These are phyloP conservation scores for Hydnomerulius pinastri DNA, from an alignment of 768 basidiomycete species.

Conservation along the genomic window DNA sequence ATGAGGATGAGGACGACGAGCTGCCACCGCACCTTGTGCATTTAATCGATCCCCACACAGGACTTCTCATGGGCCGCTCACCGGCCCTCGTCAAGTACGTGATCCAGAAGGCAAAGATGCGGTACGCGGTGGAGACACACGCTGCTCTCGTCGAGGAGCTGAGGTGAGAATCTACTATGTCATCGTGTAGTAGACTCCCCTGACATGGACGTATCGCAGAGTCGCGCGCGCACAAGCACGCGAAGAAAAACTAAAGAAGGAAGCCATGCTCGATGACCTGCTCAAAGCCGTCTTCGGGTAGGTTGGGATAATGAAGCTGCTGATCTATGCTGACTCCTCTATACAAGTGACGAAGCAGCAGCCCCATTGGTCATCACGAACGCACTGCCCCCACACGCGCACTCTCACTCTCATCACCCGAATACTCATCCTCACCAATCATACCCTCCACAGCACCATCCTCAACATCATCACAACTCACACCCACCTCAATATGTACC, in stretches of 20 bases:
- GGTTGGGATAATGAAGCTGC: constrained; percentile 19
- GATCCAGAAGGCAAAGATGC: constrained; percentile 69
- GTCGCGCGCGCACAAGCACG: constrained; percentile 51
- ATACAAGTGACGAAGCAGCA: constrained; percentile 28
- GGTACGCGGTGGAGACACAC: constrained; percentile 68
- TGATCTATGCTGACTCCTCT: neutral
- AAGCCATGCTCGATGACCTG: constrained; percentile 57
- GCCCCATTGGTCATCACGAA: constrained; percentile 15
- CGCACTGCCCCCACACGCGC: constrained; percentile 4
- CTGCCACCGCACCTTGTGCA: constrained; percentile 56
- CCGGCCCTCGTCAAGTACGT: constrained; percentile 73
- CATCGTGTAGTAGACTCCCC: neutral
- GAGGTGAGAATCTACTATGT: constrained; percentile 22
- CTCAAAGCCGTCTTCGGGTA: constrained; percentile 55
- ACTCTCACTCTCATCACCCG: constrained; percentile 6
- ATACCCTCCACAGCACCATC: constrained; percentile 9
- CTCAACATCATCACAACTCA: constrained; percentile 3
- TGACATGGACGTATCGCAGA: constrained; percentile 20
- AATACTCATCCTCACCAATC: constrained; percentile 7
- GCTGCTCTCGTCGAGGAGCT: constrained; percentile 67
- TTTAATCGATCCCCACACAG: constrained; percentile 56
- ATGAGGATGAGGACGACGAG: constrained; percentile 43
- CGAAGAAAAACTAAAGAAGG: constrained; percentile 59
- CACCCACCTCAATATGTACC: constrained; percentile 15
- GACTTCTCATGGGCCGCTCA: constrained; percentile 68